Conservation (phyloP, 2,329 filamentous ascomycete species). For the Dichotomopilus funicola region DNA sequence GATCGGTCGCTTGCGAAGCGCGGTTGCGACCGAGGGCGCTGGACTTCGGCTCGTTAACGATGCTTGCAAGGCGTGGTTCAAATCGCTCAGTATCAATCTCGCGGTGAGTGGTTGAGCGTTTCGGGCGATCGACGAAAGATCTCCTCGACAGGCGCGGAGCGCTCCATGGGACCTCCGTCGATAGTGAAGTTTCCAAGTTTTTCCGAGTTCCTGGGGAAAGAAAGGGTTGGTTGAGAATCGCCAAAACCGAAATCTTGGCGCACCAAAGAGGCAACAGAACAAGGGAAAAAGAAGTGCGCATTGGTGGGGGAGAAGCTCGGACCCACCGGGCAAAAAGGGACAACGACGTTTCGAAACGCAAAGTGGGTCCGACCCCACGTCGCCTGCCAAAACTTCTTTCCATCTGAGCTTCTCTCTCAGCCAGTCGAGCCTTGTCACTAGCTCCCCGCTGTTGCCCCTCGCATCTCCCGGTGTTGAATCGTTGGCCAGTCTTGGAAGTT, state of each 20-base stretch:
- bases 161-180: neutral
- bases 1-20: neutral
- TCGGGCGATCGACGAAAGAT: neutral
- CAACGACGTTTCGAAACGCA: conserved; percentile 13
- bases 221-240: conserved; percentile 7
- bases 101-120: neutral
- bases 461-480: neutral
- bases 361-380: neutral
- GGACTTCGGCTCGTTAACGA: too few species aligned
- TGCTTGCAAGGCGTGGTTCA: neutral
- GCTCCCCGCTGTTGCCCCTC: neutral
- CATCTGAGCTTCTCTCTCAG: neutral
- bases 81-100: neutral
- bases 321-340: conserved; percentile 2
- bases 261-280: too few species aligned
- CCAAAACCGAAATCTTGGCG: neutral
- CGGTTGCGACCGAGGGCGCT: too few species aligned
- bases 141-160: neutral
- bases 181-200: conserved; percentile 1
- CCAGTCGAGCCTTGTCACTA: neutral
- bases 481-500: too few species aligned
- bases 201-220: neutral
- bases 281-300: neutral
- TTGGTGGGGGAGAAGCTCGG: neutral
- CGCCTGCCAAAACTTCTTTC: too few species aligned